These are phyloP conservation scores for Pyrenophora seminiperda DNA, from an alignment of 2,329 filamentous ascomycete genomes.

Conservation along the genomic window DNA sequence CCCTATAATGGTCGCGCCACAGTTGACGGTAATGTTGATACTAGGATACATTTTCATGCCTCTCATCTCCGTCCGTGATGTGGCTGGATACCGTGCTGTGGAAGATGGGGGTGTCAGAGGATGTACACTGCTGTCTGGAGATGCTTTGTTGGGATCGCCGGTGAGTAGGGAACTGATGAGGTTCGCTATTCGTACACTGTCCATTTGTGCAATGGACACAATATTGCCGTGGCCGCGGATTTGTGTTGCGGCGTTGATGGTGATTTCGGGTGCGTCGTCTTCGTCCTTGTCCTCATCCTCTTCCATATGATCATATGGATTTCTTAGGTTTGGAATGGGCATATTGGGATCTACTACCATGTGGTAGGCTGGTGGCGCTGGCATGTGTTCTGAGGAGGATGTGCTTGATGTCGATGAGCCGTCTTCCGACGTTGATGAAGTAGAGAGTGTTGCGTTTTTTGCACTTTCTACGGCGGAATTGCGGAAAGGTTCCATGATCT, in stretches of 20 bases:
- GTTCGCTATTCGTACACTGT: slow-evolving; percentile 35
- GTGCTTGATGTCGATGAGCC: background rate
- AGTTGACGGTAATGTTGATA: slow-evolving; percentile 43
- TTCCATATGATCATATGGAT: slow-evolving; percentile 25
- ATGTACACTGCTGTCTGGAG: background rate
- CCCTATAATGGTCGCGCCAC: slow-evolving; percentile 42
- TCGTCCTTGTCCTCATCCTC: slow-evolving; percentile 28
- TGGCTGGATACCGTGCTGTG: slow-evolving; percentile 5
- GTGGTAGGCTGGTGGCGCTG: slow-evolving; percentile 41
- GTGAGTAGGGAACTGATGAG: slow-evolving; percentile 32
- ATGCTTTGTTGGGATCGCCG: slow-evolving; percentile 6
- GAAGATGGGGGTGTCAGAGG: slow-evolving; percentile 7
- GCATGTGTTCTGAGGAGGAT: slow-evolving; percentile 22
- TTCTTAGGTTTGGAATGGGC: slow-evolving; percentile 26
- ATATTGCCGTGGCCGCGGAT: slow-evolving; percentile 44
- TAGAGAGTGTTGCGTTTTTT: slow-evolving; percentile 23
- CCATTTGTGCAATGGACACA: slow-evolving; percentile 41
- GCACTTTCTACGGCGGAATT: slow-evolving; percentile 26
- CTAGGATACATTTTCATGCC: slow-evolving; percentile 20
- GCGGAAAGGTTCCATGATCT: slow-evolving; percentile 31
- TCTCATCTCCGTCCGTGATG: slow-evolving; percentile 11
- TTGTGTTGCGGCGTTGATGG: slow-evolving; percentile 43
- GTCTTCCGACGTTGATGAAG: background rate
- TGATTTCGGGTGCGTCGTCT: slow-evolving; percentile 36
- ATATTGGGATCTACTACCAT: slow-evolving; percentile 31